These are phyloP conservation scores for Suillus luteus DNA, from an alignment of 768 basidiomycete species.

Conservation along the genomic window DNA sequence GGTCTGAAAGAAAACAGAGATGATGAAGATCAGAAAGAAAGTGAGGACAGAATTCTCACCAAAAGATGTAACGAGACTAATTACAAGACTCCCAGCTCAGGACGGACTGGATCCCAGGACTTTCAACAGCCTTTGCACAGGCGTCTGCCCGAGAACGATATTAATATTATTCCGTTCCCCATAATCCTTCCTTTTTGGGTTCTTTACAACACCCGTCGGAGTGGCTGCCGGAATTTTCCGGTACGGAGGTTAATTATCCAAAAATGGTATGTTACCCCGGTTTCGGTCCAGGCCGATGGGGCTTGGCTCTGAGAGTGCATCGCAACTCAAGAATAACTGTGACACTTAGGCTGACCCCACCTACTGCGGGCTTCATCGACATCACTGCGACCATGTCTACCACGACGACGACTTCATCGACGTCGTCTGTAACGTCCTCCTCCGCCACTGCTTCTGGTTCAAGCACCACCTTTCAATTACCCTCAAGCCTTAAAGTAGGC, in stretches of 20 bases:
- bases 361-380: not conserved
- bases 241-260: conserved; percentile 12
- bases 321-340: conserved; percentile 17
- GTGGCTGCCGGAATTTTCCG: not conserved
- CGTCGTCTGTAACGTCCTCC: conserved; percentile 31
- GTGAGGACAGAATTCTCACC: not conserved
- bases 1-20: not conserved
- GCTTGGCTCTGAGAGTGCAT: conserved; percentile 12
- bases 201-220: conserved; percentile 8
- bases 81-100: conserved; percentile 1
- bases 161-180: conserved; percentile 10
- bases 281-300: not conserved
- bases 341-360: conserved; percentile 10
- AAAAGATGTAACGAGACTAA: not conserved
- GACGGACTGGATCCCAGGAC: conserved; percentile 7
- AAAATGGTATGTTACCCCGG: conserved; percentile 15
- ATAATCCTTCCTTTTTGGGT: conserved; percentile 6
- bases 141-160: conserved; percentile 6
- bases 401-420: conserved; percentile 29
- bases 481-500: conserved; percentile 54
- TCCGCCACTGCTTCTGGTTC: conserved; percentile 43
- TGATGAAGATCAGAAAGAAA: conserved; percentile 5
- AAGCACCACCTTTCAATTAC: conserved; percentile 36
- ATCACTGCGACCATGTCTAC: conserved; percentile 30
- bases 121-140: conserved; percentile 10